Conservation (phyloP, 129 eudicot genomes). For the Escallonia rubra region DNA sequence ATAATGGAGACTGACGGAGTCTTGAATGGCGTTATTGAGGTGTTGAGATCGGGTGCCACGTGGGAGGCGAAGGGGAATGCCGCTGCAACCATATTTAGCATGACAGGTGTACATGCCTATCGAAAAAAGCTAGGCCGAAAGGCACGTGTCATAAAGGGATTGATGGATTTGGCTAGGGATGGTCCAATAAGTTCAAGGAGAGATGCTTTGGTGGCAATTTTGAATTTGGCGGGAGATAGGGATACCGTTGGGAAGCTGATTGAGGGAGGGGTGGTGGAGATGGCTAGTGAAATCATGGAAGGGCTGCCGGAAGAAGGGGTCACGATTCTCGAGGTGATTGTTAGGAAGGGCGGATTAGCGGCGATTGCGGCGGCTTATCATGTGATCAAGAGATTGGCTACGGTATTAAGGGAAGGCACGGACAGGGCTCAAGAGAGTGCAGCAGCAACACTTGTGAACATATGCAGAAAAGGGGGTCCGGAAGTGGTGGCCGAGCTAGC, state of each 20-base stretch:
- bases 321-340: conserved; percentile 71
- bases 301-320: conserved; percentile 70
- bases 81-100: conserved; percentile 80
- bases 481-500: conserved; percentile 79
- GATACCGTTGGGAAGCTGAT: conserved; percentile 66
- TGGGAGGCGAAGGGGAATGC: conserved; percentile 98
- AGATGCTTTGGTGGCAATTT: conserved; percentile 86
- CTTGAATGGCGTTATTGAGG: conserved; percentile 63
- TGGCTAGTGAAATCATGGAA: conserved; percentile 54
- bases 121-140: conserved; percentile 60
- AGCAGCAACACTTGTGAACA: conserved; percentile 71
- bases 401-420: conserved; percentile 60
- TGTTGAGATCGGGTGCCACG: conserved; percentile 71
- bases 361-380: conserved; percentile 54
- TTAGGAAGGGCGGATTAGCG: conserved; percentile 74
- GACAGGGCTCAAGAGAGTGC: conserved; percentile 80
- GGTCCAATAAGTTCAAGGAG: conserved; percentile 65
- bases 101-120: conserved; percentile 54
- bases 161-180: conserved; percentile 57
- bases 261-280: conserved; percentile 78
- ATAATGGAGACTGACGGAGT: conserved; percentile 85
- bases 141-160: conserved; percentile 70
- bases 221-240: conserved; percentile 79
- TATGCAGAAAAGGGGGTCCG: conserved; percentile 77
- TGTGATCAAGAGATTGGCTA: conserved; percentile 39